Base-by-base conservation (phyloP, 495 filamentous ascomycete species). In the Achaetomiella virescens region DNA sequence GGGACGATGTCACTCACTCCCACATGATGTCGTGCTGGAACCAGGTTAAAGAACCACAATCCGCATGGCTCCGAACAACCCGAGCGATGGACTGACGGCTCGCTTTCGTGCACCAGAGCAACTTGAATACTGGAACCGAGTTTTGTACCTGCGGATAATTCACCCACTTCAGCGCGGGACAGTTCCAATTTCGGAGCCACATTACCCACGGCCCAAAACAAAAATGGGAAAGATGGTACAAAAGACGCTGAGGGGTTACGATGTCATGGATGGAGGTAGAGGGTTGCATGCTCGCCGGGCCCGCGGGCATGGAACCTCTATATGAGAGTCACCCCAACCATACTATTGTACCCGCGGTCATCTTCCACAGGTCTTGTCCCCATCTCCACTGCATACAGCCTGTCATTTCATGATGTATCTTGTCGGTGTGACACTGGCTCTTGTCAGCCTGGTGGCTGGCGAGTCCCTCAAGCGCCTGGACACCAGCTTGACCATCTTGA, bases 401-500 rank as follows among this genome's bases (percentile, higher is more conserved):
- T 44, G 17, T 14, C 12, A 21, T 21, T 22, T 40, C 59, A 55
- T 42, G 45, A 61, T 65, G 62, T 48, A 35, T 11, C 17, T 59
- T 17, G 9, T 46, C 25, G 27, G 38, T 15, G 54, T 46, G 37
- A 51, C 43, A 25, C 22, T 41, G 24, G 50, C 58, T 15, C 48
- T 66, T n/a, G 60, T 55, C 25, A 29, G 55, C 36, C 52, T 63
- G 21, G 58, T 46, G 17, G 57, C 57, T 3, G 64, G 64, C 2
- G 50, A 48, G 1, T 72, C 70, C 21, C 71, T 72, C 40, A 63
- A 63, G 52, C 48, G 54, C 6, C 52, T 74, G n/a, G 62, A 69
- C 36, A 71, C 72, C 15, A 65, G 68, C 40, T 47, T 76, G 42
- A 70, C 69, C 11, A 60, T 73, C 40, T 38, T 73, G 31, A 65